Conservation (phyloP, 2,329 filamentous ascomycete genomes). For the Aspergillus thermomutatus region DNA sequence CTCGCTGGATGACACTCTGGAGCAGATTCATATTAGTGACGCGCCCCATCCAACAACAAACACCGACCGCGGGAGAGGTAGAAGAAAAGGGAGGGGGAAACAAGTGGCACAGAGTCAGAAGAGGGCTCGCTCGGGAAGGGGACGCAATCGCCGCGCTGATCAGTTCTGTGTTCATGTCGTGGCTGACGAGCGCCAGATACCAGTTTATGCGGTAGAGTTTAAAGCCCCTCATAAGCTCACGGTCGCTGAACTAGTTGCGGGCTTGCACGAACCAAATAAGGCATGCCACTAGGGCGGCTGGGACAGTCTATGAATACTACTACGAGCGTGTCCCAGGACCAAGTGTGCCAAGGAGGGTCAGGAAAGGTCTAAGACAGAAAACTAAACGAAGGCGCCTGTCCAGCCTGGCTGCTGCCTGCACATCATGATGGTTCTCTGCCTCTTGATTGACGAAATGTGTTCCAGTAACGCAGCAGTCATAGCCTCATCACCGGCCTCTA, state of each 20-base stretch:
- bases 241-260: conserved; percentile 20
- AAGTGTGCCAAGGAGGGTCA: no score
- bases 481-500: no score
- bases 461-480: no score
- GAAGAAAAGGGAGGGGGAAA: no score
- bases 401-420: no score
- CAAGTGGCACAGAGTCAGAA: conserved; percentile 13
- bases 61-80: conserved; percentile 6
- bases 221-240: conserved; percentile 27
- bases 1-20: conserved; percentile 16
- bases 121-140: conserved; percentile 11
- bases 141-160: conserved; percentile 21
- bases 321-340: no score
- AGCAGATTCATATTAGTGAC: conserved; percentile 15
- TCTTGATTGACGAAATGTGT: no score
- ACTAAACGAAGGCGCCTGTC: no score
- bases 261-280: conserved; percentile 22
- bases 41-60: neutral
- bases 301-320: no score
- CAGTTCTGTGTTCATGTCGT: conserved; percentile 22
- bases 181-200: conserved; percentile 17
- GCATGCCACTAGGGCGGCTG: no score
- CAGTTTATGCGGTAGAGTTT: conserved; percentile 24
- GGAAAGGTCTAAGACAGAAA: no score
- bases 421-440: no score